Evolutionary conservation across 768 basidiomycete genomes (phyloP).

Genomic region (Clavulina sp.): DNA sequence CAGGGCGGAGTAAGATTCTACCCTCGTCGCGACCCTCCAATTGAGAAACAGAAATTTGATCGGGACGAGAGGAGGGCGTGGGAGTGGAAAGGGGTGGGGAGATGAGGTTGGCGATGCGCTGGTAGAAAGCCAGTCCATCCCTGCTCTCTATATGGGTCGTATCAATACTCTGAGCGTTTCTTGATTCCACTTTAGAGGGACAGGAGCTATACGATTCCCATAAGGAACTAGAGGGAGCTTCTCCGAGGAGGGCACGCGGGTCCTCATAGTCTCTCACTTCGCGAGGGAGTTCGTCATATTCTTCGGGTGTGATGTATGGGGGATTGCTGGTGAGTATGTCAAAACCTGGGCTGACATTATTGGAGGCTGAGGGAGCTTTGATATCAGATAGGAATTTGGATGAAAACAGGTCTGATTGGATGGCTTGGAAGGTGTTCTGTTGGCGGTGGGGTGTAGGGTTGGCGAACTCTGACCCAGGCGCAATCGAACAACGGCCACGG

Average conservation of each 20-base stretch:
- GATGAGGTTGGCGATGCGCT: constrained; percentile 46
- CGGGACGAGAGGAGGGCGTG: too few relatives aligned
- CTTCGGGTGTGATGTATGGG: constrained; percentile 59
- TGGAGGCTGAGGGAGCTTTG: constrained; percentile 13
- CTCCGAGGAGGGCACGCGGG: constrained; percentile 56
- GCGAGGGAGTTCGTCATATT: constrained; percentile 43
- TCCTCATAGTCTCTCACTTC: constrained; percentile 72
- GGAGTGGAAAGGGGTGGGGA: neutral
- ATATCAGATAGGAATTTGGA: constrained; percentile 3
- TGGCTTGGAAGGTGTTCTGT: constrained; percentile 12
- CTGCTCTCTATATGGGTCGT: too few relatives aligned
- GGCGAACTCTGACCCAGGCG: neutral
- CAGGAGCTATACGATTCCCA: too few relatives aligned
- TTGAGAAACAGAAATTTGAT: too few relatives aligned
- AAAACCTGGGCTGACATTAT: too few relatives aligned
- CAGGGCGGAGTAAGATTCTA: too few relatives aligned
- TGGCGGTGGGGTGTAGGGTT: constrained; percentile 26
- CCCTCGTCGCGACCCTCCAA: too few relatives aligned
- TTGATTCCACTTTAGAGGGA: too few relatives aligned
- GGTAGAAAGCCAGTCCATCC: constrained; percentile 54
- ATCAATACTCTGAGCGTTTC: neutral
- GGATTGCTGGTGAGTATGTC: constrained; percentile 75
- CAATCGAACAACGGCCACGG: constrained; percentile 16
- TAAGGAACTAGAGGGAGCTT: neutral
- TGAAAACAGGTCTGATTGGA: constrained; percentile 14